phyloP scores from a whole-genome alignment of 768 basidiomycete species.

The Tylopilus subfusipes region DNA sequence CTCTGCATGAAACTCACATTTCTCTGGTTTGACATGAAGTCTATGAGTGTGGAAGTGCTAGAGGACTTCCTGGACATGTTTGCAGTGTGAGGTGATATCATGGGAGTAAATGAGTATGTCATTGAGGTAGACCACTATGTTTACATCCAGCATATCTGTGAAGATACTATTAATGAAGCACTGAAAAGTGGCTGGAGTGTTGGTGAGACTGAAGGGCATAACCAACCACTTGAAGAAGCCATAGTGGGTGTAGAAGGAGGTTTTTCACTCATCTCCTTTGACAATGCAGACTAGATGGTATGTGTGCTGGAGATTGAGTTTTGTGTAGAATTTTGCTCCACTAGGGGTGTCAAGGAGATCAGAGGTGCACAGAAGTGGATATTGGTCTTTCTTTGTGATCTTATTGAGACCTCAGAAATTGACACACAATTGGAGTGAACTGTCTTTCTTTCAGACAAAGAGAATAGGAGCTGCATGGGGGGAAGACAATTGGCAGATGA shows the following conservation, averaged over 20 bases:
- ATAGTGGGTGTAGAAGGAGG: not conserved
- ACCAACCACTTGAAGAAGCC: not conserved
- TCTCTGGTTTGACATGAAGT: not conserved
- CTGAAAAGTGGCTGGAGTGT: not conserved
- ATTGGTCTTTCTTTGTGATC: not conserved
- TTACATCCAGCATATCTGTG: not conserved
- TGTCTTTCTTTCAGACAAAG: not conserved
- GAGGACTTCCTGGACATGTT: not conserved
- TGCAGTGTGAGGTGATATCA: not conserved
- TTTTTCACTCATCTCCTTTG: not conserved
- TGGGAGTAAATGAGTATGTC: not conserved
- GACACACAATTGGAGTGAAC: not conserved
- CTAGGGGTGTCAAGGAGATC: not conserved
- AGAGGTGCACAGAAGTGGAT: not conserved
- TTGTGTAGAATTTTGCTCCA: not conserved
- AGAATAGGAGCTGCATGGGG: not conserved
- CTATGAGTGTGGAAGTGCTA: not conserved
- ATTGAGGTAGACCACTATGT: not conserved
- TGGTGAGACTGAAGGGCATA: not conserved
- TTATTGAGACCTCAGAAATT: not conserved
- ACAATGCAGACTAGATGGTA: not conserved
- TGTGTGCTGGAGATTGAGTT: too few relatives aligned
- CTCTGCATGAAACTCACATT: not conserved
- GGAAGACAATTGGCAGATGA: not conserved
- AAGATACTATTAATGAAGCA: not conserved